Base-by-base conservation (phyloP, 768 basidiomycete genomes). In the Lactifluus piperatus region DNA sequence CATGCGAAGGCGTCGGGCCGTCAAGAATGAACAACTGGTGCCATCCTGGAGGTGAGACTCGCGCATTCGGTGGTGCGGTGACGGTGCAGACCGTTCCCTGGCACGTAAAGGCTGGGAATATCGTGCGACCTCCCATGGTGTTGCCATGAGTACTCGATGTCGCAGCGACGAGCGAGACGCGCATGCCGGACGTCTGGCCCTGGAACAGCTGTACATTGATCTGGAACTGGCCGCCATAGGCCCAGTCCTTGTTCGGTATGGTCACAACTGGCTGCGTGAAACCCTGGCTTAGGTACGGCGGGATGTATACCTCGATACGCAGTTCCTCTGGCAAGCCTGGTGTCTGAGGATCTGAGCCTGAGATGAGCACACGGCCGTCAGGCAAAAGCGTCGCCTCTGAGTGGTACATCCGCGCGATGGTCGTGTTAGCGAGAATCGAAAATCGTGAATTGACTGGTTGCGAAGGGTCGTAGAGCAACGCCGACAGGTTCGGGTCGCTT, bases 81-180 rank as follows among this genome's bases (percentile, higher is more conserved):
- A 97, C 85, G 7, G 84, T 85, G 66, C 94, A 86, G 1, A 80
- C 82, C 49, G 79, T 84, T 16, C 85, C 89, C 1, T 77, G 66
- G 69, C 83, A 87, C 7, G 79, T 74, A 68, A 92, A 86, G 16
- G 76, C 79, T 4, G 92, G 86, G 76, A 90, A 89, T 65, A 91
- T 71, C 1, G 80, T 82, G 55, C 86, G 77, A 1, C 80, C 79
- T 1, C 85, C 86, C 85, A 90, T 89, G 0, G 81, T 72, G 64
- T 89, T 90, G 11, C 87, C 88, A 67, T 88, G 87, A 0, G 86
- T 88, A 56, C 84, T 87, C 27, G 88, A 88, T 0, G 80, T 80
- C 3, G 86, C 87, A 84, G 77, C 87, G 57, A 85, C 72, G 58
- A 85, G 85, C 18, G 82, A 91, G 36, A 83, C 72, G 1, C 77